Percentiles rank a stretch among this genome's conserved stretches.
These are phyloP conservation scores for Bisporella sp. DNA, from an alignment of 2,329 filamentous ascomycete genomes.

Conservation along the genomic window DNA sequence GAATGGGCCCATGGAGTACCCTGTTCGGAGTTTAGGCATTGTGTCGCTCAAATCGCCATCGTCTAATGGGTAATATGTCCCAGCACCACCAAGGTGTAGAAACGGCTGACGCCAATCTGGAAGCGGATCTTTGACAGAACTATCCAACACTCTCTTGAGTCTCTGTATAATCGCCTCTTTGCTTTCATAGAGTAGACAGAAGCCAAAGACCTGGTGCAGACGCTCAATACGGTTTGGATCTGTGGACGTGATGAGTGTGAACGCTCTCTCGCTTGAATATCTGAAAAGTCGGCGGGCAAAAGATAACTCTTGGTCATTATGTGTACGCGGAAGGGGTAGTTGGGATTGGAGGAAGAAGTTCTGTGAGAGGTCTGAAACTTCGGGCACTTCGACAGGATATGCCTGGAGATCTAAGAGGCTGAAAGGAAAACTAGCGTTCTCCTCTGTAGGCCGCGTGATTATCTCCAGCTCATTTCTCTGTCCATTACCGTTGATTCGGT, in stretches of 20 bases:
- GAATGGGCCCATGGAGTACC: constrained; percentile 44
- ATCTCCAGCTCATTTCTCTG: constrained; percentile 35
- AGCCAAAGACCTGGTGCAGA: constrained; percentile 57
- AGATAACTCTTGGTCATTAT: constrained; percentile 55
- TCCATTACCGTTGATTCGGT: constrained; percentile 3
- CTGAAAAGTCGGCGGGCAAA: constrained; percentile 69
- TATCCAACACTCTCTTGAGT: constrained; percentile 26
- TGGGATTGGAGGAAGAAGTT: constrained; percentile 23
- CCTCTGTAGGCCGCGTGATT: constrained; percentile 41
- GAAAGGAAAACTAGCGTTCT: constrained; percentile 48
- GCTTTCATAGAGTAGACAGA: constrained; percentile 56
- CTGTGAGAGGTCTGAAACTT: constrained; percentile 22
- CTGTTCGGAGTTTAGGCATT: constrained; percentile 24
- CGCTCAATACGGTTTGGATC: constrained; percentile 38
- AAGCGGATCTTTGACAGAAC: constrained; percentile 36
- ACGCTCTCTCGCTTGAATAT: constrained; percentile 54
- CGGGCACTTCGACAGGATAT: constrained; percentile 22
- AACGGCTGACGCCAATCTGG: constrained; percentile 55
- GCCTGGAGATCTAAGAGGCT: constrained; percentile 25
- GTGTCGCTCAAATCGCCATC: constrained; percentile 14
- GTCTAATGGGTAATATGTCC: constrained; percentile 51
- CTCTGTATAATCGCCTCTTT: constrained; percentile 38
- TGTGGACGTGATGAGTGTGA: constrained; percentile 45
- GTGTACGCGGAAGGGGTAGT: constrained; percentile 43
- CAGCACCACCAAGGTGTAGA: constrained; percentile 59